Base-by-base conservation (phyloP, 176 grass and related monocot genomes). In the Elymus sibiricus region DNA sequence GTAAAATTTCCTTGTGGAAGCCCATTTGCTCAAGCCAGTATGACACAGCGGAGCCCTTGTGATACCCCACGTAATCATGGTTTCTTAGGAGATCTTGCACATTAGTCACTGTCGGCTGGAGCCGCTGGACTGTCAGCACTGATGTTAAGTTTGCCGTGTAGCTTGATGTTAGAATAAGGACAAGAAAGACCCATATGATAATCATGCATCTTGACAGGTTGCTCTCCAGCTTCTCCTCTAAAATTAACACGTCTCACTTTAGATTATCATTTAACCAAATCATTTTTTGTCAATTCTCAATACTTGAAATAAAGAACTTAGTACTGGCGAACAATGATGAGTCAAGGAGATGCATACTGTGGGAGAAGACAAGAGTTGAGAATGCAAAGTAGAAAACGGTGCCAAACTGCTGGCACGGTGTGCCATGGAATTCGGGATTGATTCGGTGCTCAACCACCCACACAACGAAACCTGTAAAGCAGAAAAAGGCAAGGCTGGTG, bases 141-240 rank as follows among this genome's bases (percentile, higher is more conserved):
- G 65, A 68, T 8, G 65, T 68, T 37, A 68, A 68, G 65, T 68
- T 68, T 21, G 65, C 65, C 16, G 65, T 68, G 65, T 68, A 68
- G 65, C 65, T 68, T 68, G 95, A 98, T 8, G 93, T 92, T 63
- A 98, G 72, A 65, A 98, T 98, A n/a, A 98, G 93, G 69, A 98
- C 95, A 1, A 93, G 87, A 35, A 95, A 98, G 46, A 98, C 87
- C 95, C 95, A 98, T 7, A 98, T 86, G 64, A 82, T 91, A 82
- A 93, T 89, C 67, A 82, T 81, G 70, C 90, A 73, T 83, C 93
- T 84, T 77, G 95, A 93, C 60, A 98, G 83, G 79, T 98, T 98
- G 93, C 93, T 98, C 76, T 92, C 86, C 16, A 98, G 70, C 83
- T 98, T 98, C 87, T 95, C 95, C 88, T 87, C 95, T 98, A 80